Evolutionary conservation across 2,329 filamentous ascomycete genomes (phyloP).

Genomic region (Fusarium albidum): DNA sequence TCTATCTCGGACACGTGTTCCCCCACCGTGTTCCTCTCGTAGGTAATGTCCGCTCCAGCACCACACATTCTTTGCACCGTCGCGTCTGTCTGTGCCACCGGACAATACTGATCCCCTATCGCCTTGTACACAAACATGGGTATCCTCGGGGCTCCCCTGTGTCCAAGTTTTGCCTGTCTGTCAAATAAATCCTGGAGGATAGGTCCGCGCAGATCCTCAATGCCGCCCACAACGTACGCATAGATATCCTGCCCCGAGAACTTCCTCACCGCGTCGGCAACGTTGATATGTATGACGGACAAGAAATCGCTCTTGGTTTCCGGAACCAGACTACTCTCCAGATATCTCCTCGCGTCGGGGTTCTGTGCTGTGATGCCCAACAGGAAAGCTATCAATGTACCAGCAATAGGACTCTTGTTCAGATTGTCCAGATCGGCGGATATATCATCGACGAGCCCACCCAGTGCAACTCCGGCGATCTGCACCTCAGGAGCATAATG

Average conservation of each 20-base stretch:
- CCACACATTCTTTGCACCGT: slow-evolving; percentile 52
- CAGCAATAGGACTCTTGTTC: slow-evolving; percentile 28
- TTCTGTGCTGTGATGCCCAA: slow-evolving; percentile 31
- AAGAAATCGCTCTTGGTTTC: slow-evolving; percentile 26
- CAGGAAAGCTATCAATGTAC: slow-evolving; percentile 14
- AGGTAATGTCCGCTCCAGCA: slow-evolving; percentile 51
- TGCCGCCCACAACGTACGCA: slow-evolving; percentile 40
- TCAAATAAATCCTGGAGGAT: slow-evolving; percentile 37
- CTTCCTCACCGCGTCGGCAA: slow-evolving; percentile 24
- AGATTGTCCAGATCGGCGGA: slow-evolving; percentile 14
- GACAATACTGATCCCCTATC: slow-evolving; percentile 53
- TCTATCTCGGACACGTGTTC: slow-evolving; percentile 46
- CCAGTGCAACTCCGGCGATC: slow-evolving; percentile 18
- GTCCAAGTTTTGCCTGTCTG: slow-evolving; percentile 41
- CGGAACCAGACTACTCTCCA: slow-evolving; percentile 12
- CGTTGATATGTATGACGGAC: neutral
- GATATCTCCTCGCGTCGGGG: slow-evolving; percentile 18
- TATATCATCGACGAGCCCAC: slow-evolving; percentile 32
- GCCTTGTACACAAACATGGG: slow-evolving; percentile 61
- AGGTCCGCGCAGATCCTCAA: slow-evolving; percentile 35
- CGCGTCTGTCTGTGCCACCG: slow-evolving; percentile 52
- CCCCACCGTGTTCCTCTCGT: slow-evolving; percentile 54
- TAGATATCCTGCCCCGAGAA: slow-evolving; percentile 38
- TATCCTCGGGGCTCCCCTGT: slow-evolving; percentile 52
- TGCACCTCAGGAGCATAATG: slow-evolving; percentile 25